Base-by-base conservation (phyloP, 2,329 filamentous ascomycete genomes). In the Amauroascus niger region DNA sequence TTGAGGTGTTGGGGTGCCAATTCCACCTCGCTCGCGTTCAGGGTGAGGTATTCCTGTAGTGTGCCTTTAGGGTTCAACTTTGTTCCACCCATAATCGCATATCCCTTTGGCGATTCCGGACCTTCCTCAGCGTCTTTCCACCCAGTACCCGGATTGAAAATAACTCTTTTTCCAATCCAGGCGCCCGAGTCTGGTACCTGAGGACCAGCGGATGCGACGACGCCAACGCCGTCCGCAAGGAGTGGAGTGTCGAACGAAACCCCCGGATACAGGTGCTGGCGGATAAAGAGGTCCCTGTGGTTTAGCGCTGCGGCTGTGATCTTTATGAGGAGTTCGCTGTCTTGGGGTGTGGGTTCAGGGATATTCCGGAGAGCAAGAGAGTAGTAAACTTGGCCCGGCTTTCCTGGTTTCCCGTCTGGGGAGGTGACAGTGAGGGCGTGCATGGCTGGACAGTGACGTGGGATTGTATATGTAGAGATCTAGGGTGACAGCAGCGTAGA, bases 221-320 rank as follows among this genome's bases (percentile, higher is more conserved):
- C 74, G 52, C 90, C 91, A 61, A 79, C 83, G 59, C 88, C 91
- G 67, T 97, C 91, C 56, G 89, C 82, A 24, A 95, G 79, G 40
- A 97, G 74, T 0, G 91, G 88, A 5, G 83, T 76, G 56, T 80
- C 78, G 69, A 95, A 95, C 11, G 86, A 84, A 51, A 88, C 85
- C 61, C 81, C 85, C 0, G 91, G 91, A 74, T 97, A 97, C 39
- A 95, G 81, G 65, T 90, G 85, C 69, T 93, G 89, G 52, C 91
- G 87, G 70, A 95, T 86, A 74, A 96, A 97, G 61, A 95, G 81
- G 69, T 97, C 93, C 63, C 90, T 86, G 74, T 97, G 93, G 75
- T 97, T 97, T 49, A 97, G 82, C 13, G 91, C 86, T 1, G 84
- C 87, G 49, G 89, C 87, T 33, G 80, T 79, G 64, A 97, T 75